These are phyloP conservation scores for Diaporthe sp. DNA, from an alignment of 2,329 filamentous ascomycete species.

Conservation along the genomic window DNA sequence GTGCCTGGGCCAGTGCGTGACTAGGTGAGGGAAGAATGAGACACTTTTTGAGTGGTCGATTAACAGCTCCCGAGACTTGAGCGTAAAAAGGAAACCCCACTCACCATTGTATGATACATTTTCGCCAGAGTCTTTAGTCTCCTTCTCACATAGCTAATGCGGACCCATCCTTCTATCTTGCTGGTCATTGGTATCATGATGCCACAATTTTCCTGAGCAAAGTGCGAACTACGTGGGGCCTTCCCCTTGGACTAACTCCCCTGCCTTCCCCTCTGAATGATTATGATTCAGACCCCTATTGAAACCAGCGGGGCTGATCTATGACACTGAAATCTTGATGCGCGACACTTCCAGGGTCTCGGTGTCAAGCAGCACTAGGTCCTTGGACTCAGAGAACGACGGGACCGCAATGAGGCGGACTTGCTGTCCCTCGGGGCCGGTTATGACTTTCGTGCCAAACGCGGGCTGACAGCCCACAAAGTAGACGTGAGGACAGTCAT, in stretches of 20 bases:
- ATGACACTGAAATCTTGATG: conserved; percentile 66
- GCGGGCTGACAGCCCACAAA: conserved; percentile 87
- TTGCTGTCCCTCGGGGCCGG: conserved; percentile 73
- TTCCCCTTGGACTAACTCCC: background rate
- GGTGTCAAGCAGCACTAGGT: conserved; percentile 84
- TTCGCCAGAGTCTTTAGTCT: background rate
- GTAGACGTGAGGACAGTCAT: conserved; percentile 88
- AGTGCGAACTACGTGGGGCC: background rate
- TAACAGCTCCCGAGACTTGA: background rate
- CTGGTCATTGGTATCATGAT: conserved; percentile 27
- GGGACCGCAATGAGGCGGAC: conserved; percentile 88
- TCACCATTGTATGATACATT: conserved; percentile 5
- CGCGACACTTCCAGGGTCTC: conserved; percentile 85
- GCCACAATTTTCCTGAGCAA: background rate
- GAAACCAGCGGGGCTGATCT: background rate
- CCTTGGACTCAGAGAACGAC: conserved; percentile 79
- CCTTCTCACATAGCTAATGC: background rate
- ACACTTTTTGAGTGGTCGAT: background rate
- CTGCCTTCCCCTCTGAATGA: background rate
- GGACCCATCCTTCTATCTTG: background rate
- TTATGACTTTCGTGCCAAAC: conserved; percentile 78
- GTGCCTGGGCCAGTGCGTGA: background rate
- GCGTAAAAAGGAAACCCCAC: background rate
- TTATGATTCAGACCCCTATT: background rate
- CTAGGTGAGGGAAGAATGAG: background rate